Percentiles rank a stretch among this genome's conserved stretches.
Conservation (phyloP, 306 rosid genomes). For the peach (Prunus persica) region Prunus_persica_NCBIv2 NC_034011.1:23342501-23343000, state of each 20-base stretch:
- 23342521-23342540: not conserved
- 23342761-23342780: not conserved
- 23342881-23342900: not conserved
- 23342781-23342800: not conserved
- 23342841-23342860: not conserved
- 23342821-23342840: not conserved
- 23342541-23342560: not conserved
- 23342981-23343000: slow-evolving; percentile 28
- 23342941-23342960: not conserved
- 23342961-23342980: not conserved
- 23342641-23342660: not conserved
- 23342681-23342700: not conserved
- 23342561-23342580: not conserved
- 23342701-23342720: not conserved
- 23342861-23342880: not conserved
- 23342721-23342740: not conserved
- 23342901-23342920: not conserved
- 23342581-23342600: not conserved
- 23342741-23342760: not conserved
- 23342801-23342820: not conserved
- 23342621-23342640: not conserved
- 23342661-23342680: not conserved
- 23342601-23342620: not conserved
- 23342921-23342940: not conserved
- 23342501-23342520: not conserved